Evolutionary conservation across 1,284 basidiomycete genomes (phyloP).

Genomic region (Clitocybe nebularis): DNA sequence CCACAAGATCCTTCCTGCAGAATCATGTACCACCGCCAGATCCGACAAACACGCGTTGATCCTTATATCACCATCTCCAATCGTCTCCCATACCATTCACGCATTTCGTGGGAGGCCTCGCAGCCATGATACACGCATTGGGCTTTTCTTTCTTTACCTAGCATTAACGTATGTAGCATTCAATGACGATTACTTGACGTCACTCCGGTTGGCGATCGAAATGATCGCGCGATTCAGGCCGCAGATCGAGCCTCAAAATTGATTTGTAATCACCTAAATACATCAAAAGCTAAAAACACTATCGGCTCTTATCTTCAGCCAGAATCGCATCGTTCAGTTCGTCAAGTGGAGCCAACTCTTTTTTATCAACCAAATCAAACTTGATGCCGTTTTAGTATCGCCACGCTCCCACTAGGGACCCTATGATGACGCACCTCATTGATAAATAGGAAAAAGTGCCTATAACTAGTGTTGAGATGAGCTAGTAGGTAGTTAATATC

Average conservation of each 20-base stretch:
- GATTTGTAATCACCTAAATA: not conserved
- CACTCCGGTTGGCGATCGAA: not conserved
- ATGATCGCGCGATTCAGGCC: too few relatives aligned
- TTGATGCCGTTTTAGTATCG: slow-evolving; percentile 26
- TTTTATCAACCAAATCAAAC: slow-evolving; percentile 97
- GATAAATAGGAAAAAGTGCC: slow-evolving; percentile 96
- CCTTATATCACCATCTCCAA: slow-evolving; percentile 9
- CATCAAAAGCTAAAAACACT: slow-evolving; percentile 7
- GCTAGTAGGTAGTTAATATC: slow-evolving; percentile 44
- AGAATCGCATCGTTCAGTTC: slow-evolving; percentile 97
- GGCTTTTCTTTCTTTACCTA: slow-evolving; percentile 3
- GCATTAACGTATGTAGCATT: not conserved
- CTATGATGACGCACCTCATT: slow-evolving; percentile 66
- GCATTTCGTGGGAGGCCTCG: too few relatives aligned
- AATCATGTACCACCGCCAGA: slow-evolving; percentile 4
- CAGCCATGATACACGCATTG: slow-evolving; percentile 13
- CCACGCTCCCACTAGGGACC: not conserved
- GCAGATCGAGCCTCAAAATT: slow-evolving; percentile 7
- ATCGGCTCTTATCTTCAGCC: slow-evolving; percentile 73
- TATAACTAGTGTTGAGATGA: slow-evolving; percentile 98
- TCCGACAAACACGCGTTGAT: slow-evolving; percentile 10
- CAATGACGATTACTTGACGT: not conserved
- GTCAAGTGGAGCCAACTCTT: slow-evolving; percentile 92
- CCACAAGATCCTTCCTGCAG: too few relatives aligned
- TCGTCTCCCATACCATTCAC: slow-evolving; percentile 1